phyloP scores from a whole-genome alignment of 2,329 filamentous ascomycete species.

The Cordyceps pruinosa region DNA sequence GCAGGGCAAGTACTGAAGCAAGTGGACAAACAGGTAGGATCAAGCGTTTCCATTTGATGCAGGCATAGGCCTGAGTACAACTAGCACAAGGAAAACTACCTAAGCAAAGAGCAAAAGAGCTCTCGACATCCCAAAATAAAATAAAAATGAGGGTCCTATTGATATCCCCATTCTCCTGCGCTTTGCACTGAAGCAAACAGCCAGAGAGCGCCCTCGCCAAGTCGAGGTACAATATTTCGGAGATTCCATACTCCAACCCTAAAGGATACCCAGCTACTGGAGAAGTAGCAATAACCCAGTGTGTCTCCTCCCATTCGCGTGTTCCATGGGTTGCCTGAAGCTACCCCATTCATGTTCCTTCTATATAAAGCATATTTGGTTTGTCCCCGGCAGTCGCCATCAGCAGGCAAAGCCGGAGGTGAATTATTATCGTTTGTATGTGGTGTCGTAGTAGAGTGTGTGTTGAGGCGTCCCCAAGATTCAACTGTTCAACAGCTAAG shows the following conservation, averaged over 20 bases:
- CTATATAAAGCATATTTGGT: conserved; percentile 8
- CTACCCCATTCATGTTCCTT: background rate
- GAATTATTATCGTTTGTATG: conserved; percentile 8
- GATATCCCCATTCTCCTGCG: conserved; percentile 4
- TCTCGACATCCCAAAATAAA: conserved; percentile 2
- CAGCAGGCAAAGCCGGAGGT: background rate
- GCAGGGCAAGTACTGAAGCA: too few relatives aligned
- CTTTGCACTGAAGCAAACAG: background rate
- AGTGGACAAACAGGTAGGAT: background rate
- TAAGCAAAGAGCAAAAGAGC: conserved; percentile 4
- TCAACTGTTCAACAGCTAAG: conserved; percentile 11
- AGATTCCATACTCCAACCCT: background rate
- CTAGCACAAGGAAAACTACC: conserved; percentile 6
- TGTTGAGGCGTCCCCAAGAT: background rate
- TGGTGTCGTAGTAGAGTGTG: conserved; percentile 6
- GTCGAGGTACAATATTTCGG: background rate
- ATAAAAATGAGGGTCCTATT: conserved; percentile 13
- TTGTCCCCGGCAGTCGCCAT: background rate
- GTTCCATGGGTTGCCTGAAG: background rate
- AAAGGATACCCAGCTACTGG: background rate
- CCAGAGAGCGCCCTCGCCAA: conserved; percentile 4
- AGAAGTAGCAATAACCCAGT: background rate
- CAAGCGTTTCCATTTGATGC: conserved; percentile 8
- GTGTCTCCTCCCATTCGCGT: background rate
- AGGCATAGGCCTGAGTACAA: background rate